Evolutionary conservation across 495 filamentous ascomycete genomes (phyloP).

Genomic region (Lasiosphaeria ovina): DNA sequence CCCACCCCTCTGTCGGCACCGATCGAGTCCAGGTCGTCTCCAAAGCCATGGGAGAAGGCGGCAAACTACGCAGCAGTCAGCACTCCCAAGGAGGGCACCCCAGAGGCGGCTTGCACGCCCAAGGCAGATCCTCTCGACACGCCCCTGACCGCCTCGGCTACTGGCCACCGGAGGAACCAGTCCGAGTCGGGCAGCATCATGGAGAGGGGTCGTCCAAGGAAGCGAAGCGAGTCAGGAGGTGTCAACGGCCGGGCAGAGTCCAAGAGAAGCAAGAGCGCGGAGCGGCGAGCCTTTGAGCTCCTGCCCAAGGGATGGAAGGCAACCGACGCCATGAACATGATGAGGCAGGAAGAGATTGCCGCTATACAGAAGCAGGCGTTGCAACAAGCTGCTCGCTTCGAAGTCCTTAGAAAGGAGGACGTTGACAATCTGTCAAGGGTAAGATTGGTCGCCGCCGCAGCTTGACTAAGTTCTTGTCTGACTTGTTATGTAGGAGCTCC

Average conservation of each 20-base stretch:
- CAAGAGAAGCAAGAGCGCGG: constrained; percentile 43
- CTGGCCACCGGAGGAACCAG: constrained; percentile 43
- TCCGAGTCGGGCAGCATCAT: constrained; percentile 60
- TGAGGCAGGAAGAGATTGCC: constrained; percentile 52
- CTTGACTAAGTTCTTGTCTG: constrained; percentile 12
- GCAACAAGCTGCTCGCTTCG: constrained; percentile 62
- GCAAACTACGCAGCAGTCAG: constrained; percentile 20
- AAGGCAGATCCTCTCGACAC: constrained; percentile 36
- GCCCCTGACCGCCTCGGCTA: constrained; percentile 22
- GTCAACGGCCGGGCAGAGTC: constrained; percentile 33
- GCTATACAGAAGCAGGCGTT: constrained; percentile 60
- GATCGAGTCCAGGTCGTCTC: constrained; percentile 39
- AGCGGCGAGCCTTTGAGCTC: constrained; percentile 50
- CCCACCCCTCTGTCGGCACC: constrained; percentile 49
- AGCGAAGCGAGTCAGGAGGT: constrained; percentile 39
- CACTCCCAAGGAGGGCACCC: constrained; percentile 26
- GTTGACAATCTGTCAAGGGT: constrained; percentile 64
- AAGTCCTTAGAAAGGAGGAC: constrained; percentile 64
- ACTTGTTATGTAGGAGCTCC: constrained; percentile 53
- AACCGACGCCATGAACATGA: constrained; percentile 44
- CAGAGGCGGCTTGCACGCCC: constrained; percentile 26
- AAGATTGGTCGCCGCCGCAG: constrained; percentile 19
- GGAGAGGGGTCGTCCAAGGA: constrained; percentile 57
- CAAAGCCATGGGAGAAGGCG: constrained; percentile 46
- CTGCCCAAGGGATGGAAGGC: constrained; percentile 59